Base-by-base conservation (phyloP, 768 basidiomycete species). In the Clavulina sp. region DNA sequence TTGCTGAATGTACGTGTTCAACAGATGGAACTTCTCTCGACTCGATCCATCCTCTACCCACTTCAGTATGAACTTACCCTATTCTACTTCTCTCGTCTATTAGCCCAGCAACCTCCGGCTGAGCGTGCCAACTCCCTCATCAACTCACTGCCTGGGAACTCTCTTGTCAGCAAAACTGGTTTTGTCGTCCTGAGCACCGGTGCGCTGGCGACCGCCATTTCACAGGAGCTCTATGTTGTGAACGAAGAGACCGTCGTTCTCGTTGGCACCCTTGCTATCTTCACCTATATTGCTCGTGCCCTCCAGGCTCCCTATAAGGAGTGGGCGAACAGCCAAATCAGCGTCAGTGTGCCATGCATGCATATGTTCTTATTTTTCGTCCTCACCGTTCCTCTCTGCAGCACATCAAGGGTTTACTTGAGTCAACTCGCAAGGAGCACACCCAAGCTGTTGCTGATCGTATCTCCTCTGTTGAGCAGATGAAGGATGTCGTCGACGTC, bases 201-300 rank as follows among this genome's bases (percentile, higher is more conserved):
- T 61, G 71, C 86, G 54, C 70, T 81, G 52, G 93, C 92, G 16
- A 76, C 88, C 4, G 92, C 91, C 62, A 91, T 97, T 68, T 93
- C 89, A 13, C 84, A 89, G 64, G 92, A 99, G 69, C 78, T 97
- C 48, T 96, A 96, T 62, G 93, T 99, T 54, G 78, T 93, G 62
- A 95, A 95, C 65, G 92, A 96, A 67, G 95, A 97, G 73, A 80
- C 85, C 23, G 81, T 96, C 57, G 73, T 97, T 43, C 78, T 86
- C 32, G 72, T 81, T 34, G 91, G 86, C 23, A 85, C 84, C 59
- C 69, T 83, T 57, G 80, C 92, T 54, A 77, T 95, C 60, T 76
- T 87, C 58, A 74, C 78, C 43, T 84, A 81, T 64, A 73, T 93
- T 60, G 87, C 76, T 60, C 82, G 80, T 76, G 71, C 75, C 48